Evolutionary conservation across 257 asterid genomes (phyloP).

Genomic region (Solanum neorickii): DNA sequence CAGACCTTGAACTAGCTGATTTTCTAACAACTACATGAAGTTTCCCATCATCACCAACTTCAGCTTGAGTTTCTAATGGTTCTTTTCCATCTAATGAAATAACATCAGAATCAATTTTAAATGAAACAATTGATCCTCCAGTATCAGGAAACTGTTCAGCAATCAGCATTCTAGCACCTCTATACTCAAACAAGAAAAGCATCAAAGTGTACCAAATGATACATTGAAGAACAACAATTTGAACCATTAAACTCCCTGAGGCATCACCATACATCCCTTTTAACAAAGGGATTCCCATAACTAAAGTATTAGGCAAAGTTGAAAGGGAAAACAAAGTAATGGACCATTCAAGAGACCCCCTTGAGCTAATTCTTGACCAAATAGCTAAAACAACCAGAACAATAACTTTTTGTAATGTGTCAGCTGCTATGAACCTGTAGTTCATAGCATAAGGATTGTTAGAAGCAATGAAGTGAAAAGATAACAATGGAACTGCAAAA

Average conservation of each 20-base stretch:
- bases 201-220: conserved; percentile 65
- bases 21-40: conserved; percentile 55
- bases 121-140: conserved; percentile 42
- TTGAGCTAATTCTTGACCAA: conserved; percentile 37
- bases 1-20: conserved; percentile 49
- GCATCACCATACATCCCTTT: conserved; percentile 53
- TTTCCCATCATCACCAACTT: conserved; percentile 59
- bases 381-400: conserved; percentile 37
- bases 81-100: conserved; percentile 50
- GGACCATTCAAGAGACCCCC: conserved; percentile 63
- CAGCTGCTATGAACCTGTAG: conserved; percentile 67
- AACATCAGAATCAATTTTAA: conserved; percentile 54
- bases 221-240: conserved; percentile 58
- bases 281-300: conserved; percentile 56
- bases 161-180: conserved; percentile 55
- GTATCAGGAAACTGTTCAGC: conserved; percentile 69
- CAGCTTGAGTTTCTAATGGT: conserved; percentile 51
- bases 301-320: conserved; percentile 56
- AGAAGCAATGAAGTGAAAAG: conserved; percentile 64
- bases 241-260: conserved; percentile 54
- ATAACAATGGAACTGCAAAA: conserved; percentile 59
- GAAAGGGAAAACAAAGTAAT: conserved; percentile 59
- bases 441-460: conserved; percentile 68
- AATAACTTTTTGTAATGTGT: conserved; percentile 48
- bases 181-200: conserved; percentile 53